These are phyloP conservation scores for Xylaria arbuscula DNA, from an alignment of 2,329 filamentous ascomycete species.

Conservation along the genomic window DNA sequence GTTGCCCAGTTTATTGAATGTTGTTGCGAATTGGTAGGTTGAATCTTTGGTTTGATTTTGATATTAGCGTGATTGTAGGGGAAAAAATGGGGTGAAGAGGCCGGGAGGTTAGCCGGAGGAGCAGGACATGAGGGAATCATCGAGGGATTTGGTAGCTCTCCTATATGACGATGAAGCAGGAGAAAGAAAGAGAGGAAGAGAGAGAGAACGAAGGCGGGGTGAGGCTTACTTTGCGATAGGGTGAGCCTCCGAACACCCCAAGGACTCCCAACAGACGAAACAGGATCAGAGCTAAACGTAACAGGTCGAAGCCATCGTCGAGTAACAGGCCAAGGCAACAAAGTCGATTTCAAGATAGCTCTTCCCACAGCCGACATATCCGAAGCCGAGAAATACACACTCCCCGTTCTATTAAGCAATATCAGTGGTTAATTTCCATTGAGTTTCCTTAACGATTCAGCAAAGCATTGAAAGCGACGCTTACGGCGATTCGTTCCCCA, in stretches of 20 bases:
- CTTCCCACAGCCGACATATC: constrained; percentile 49
- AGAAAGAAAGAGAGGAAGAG: background rate
- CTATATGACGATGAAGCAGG: too few relatives aligned
- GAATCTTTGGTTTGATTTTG: constrained; percentile 31
- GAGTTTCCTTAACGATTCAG: background rate
- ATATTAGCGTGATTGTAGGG: background rate
- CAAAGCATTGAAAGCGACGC: constrained; percentile 5
- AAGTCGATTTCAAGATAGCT: constrained; percentile 49
- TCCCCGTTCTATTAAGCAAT: constrained; percentile 46
- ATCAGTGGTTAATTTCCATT: background rate
- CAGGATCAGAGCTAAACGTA: constrained; percentile 49
- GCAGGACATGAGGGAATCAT: background rate
- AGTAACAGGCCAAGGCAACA: constrained; percentile 49
- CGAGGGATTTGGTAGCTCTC: too few relatives aligned
- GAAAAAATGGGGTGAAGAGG: background rate
- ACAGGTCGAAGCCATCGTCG: constrained; percentile 51
- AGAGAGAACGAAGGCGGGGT: background rate
- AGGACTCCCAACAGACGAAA: constrained; percentile 48
- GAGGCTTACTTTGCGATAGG: constrained; percentile 39
- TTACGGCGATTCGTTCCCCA: constrained; percentile 50
- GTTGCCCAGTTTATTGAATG: constrained; percentile 52
- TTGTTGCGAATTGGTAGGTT: constrained; percentile 47
- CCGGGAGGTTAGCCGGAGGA: background rate
- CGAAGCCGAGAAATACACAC: constrained; percentile 49
- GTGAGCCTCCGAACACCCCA: constrained; percentile 50